Conservation (phyloP, 75 land plant genomes). For the Sequoia sempervirens region DNA sequence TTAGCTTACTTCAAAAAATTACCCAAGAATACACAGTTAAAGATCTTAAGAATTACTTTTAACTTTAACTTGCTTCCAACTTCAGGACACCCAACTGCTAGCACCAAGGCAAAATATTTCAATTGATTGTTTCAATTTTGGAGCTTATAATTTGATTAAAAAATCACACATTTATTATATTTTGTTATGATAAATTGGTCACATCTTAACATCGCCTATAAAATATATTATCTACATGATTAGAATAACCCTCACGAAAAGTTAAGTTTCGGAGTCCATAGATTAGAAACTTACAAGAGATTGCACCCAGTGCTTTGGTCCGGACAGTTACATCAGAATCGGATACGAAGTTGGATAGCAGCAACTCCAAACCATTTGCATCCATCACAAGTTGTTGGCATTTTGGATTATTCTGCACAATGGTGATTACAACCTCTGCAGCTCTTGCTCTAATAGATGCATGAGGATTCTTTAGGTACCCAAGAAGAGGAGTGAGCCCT, state of each 20-base stretch:
- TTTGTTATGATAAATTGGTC: background rate
- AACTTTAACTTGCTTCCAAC: background rate
- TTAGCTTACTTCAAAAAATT: background rate
- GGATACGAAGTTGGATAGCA: conserved; percentile 65
- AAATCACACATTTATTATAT: background rate
- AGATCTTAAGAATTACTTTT: too few species aligned
- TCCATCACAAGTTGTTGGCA: conserved; percentile 96
- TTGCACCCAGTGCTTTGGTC: conserved; percentile 93
- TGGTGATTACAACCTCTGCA: conserved; percentile 90
- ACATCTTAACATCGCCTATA: background rate
- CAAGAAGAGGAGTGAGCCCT: conserved; percentile 80
- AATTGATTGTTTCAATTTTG: background rate
- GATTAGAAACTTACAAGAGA: conserved; percentile 70
- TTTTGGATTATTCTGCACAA: conserved; percentile 95
- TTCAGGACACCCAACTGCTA: background rate
- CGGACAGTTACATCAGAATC: conserved; percentile 80
- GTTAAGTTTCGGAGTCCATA: background rate
- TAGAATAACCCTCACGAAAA: background rate
- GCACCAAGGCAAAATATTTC: background rate
- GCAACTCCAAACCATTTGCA: conserved; percentile 75
- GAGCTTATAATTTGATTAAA: background rate
- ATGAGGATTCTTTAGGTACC: conserved; percentile 68
- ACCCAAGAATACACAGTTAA: background rate
- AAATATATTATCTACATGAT: background rate
- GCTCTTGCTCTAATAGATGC: conserved; percentile 85